Percentiles rank a stretch among this genome's conserved stretches.
Conservation (phyloP, 805 yeast species). For the Yamadazyma nakazawae region DNA sequence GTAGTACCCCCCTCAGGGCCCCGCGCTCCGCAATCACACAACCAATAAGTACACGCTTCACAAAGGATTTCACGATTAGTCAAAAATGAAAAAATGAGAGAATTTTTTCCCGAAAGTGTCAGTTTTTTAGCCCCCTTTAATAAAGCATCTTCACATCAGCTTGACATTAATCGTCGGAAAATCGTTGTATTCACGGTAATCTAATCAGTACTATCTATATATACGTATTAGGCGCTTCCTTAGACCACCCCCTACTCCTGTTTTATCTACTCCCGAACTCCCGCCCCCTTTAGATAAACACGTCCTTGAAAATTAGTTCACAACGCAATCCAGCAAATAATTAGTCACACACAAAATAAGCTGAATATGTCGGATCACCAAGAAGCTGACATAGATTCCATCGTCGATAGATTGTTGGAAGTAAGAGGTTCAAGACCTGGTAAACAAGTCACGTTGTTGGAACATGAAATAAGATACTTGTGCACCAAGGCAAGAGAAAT, state of each 20-base stretch:
- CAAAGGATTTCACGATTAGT: background rate
- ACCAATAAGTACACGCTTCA: slow-evolving; percentile 1
- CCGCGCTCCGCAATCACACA: slow-evolving; percentile 5
- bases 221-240: slow-evolving; percentile 1
- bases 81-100: slow-evolving; percentile 5
- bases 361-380: slow-evolving; percentile 21
- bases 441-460: slow-evolving; percentile 89
- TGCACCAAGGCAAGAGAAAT: slow-evolving; percentile 98
- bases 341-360: background rate
- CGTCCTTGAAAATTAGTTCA: background rate
- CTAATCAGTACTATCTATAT: background rate
- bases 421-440: slow-evolving; percentile 99
- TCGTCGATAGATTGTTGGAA: slow-evolving; percentile 92
- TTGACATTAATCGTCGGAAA: background rate
- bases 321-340: background rate
- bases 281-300: slow-evolving; percentile 1
- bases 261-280: background rate
- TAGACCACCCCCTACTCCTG: background rate
- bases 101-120: slow-evolving; percentile 3
- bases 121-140: slow-evolving; percentile 9
- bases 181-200: background rate
- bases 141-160: background rate
- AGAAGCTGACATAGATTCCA: slow-evolving; percentile 95
- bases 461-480: slow-evolving; percentile 88
- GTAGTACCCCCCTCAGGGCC: slow-evolving; percentile 7